Base-by-base conservation (phyloP, 257 asterid species). In the Marsdenia floribunda region DNA sequence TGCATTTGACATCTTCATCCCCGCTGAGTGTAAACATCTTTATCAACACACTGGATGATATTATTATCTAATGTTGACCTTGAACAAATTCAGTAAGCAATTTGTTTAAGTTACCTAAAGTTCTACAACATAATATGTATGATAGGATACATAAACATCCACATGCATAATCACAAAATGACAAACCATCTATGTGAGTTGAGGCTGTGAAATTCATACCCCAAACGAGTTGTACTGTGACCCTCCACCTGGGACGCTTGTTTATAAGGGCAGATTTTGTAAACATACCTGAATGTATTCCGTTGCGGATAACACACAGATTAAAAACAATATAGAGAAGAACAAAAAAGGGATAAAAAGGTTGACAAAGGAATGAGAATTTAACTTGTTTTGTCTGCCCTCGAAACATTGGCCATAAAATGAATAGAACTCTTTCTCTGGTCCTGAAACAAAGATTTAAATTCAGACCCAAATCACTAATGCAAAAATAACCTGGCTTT, bases 241-340 rank as follows among this genome's bases (percentile, higher is more conserved):
- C 93, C 99, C 84, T 94, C 99, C 79, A 76, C 96, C 75, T 94
- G 99, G 68, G 91, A 85, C 76, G 99, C 96, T 90, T 94, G 90
- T 82, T 92, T 92, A 82, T 78, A 92, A 52, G 99, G 97, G 75
- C 99, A 94, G 76, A 94, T 80, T 78, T 89, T 94, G 92, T 94
- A 92, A 33, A 87, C 88, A 79, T 94, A 94, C 90, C 99, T 94
- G 81, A 80, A 83, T 37, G 49, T 68, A 33, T 59, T 74, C 54
- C 75, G 76, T 57, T 35, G 44, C 69, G 66, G 60, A 76, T 9
- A 74, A 78, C 49, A 65, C 5, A 78, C 75, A 68, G 76, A 40
- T 76, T 68, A 77, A 70, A 71, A 71, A 44, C 65, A 74, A 53
- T 76, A 55, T 63, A 80, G 19, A 44, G 19, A 57, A 70, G 57